Evolutionary conservation across 257 asterid species (phyloP), one percentile per base, ranked within the genome.

Genomic region (Primulina huaijiensis): DNA sequence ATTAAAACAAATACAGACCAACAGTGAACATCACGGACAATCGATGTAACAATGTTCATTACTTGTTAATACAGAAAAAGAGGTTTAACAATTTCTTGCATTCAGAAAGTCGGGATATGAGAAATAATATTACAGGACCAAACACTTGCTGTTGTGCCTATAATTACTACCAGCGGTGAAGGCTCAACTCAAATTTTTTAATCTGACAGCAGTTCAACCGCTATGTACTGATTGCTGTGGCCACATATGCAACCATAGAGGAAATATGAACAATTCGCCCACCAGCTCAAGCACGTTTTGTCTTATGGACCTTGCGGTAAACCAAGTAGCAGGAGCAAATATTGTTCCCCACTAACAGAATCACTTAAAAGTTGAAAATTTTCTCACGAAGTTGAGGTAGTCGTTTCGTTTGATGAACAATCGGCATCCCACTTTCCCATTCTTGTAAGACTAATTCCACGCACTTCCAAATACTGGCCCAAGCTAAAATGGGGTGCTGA

Each of bases 1-100:
- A 37, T 52, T 57, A 71, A 69, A 40, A 58, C 40, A 34, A 74
- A 68, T 30, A 61, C 19, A 73, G 71, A 43, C 12, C 57, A 35
- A 59, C 55, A 59, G 71, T 61, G 34, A 23, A 58, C 35, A 58
- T 2, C 8, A 17, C n/a, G 17, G 59, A 31, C 3, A 35, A 60
- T 17, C 23, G 14, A 14, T 50, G 16, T 5, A 50, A 16, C 8
- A 14, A 34, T 30, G 20, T 58, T 64, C 33, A 50, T 14, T 52
- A 29, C 16, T 8, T 40, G 17, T 14, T 27, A 50, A 67, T 10
- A 37, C 3, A 33, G 35, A 12, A 38, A 58, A 10, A 56, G 38
- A n/a, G 55, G 66, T 7, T 35, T 37, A 20, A 68, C 8, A 29
- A 35, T 35, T 58, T 68, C 62, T 37, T 63, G 68, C 11, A 61